Conservation (phyloP, 1,284 basidiomycete genomes). For the Puccinia coronata region DNA sequence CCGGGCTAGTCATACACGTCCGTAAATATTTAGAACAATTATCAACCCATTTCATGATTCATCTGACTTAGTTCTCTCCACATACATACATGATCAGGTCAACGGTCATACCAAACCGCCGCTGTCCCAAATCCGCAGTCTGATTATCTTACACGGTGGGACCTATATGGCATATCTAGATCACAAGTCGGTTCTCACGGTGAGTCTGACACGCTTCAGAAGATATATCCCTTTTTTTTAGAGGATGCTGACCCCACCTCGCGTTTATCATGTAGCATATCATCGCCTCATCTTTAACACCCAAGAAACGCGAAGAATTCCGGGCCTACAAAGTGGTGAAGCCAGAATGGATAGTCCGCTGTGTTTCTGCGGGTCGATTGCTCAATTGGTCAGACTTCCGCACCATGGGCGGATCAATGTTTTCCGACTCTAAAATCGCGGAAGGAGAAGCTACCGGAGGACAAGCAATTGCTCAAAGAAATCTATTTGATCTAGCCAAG, state of each 20-base stretch:
- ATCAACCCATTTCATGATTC: no score
- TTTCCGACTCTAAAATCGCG: background rate
- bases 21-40: background rate
- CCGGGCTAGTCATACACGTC: constrained; percentile 76
- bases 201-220: constrained; percentile 50
- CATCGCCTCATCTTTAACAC: constrained; percentile 83
- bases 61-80: constrained; percentile 20
- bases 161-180: constrained; percentile 80
- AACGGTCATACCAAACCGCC: constrained; percentile 89
- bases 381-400: constrained; percentile 74
- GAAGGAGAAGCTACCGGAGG: constrained; percentile 41
- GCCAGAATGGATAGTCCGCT: constrained; percentile 83
- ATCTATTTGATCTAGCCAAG: constrained; percentile 25
- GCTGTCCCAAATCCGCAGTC: constrained; percentile 75
- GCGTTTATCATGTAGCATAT: constrained; percentile 64
- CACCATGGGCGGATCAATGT: background rate
- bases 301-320: constrained; percentile 84
- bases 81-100: constrained; percentile 62
- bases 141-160: constrained; percentile 82
- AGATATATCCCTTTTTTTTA: constrained; percentile 44
- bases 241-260: constrained; percentile 64
- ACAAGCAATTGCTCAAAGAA: constrained; percentile 21
- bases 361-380: constrained; percentile 68
- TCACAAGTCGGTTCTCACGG: constrained; percentile 72
- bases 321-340: constrained; percentile 81